A percentile compares a stretch with the other conserved stretches of the same genome.
phyloP scores from a whole-genome alignment of 441 rosid species.

The Gossypium lobatum region DNA sequence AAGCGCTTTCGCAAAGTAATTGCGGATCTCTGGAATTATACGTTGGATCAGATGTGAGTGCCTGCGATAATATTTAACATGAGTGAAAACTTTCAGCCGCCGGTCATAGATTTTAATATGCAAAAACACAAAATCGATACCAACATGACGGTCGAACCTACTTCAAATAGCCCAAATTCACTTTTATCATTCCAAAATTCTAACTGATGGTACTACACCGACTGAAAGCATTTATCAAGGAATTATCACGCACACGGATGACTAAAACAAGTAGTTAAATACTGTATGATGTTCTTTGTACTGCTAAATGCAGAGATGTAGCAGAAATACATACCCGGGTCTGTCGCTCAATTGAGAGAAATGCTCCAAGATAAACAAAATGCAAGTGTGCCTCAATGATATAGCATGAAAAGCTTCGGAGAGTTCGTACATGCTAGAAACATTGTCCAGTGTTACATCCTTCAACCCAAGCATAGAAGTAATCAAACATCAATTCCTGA shows the following conservation, averaged over 20 bases:
- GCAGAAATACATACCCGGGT: slow-evolving; percentile 51
- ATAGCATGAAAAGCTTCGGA: slow-evolving; percentile 96
- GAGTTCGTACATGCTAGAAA: slow-evolving; percentile 88
- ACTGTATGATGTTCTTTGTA: neutral
- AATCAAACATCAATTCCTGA: slow-evolving; percentile 17
- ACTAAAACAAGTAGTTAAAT: neutral
- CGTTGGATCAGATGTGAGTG: slow-evolving; percentile 70
- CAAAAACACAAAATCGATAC: neutral
- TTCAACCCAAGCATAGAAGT: slow-evolving; percentile 19
- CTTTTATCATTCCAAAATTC: neutral
- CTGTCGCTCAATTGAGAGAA: slow-evolving; percentile 73
- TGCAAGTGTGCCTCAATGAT: slow-evolving; percentile 85
- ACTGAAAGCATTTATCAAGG: neutral
- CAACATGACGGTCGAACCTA: neutral
- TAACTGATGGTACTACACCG: neutral
- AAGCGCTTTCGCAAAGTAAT: slow-evolving; percentile 73
- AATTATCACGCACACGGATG: neutral
- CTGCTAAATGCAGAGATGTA: neutral
- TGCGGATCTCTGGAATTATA: slow-evolving; percentile 74
- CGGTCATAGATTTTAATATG: neutral
- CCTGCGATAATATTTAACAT: slow-evolving; percentile 37
- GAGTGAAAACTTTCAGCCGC: neutral
- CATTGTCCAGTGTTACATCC: slow-evolving; percentile 90
- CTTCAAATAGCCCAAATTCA: neutral
- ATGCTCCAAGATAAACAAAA: slow-evolving; percentile 89